Base-by-base conservation (phyloP, 2,329 filamentous ascomycete genomes). In the Colletotrichum godetiae region DNA sequence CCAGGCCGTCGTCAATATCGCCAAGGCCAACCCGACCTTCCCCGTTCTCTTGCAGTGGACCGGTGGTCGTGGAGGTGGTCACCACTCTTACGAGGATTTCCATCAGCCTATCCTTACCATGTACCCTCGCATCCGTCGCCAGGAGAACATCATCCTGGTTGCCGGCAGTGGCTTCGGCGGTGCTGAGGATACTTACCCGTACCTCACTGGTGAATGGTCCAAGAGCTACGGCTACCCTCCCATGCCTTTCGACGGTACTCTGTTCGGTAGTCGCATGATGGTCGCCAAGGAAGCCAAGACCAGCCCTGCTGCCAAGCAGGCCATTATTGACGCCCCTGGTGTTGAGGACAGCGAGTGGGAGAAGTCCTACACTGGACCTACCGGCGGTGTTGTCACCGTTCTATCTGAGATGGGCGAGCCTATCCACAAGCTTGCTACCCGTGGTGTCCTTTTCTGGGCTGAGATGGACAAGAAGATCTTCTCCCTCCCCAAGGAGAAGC, bases 391-490 rank as follows among this genome's bases (percentile, higher is more conserved):
- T 75, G 96, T 99, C 79, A 99, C 97, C 33, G 97, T 99, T 61
- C 92, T 95, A 76, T 99, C 97, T 1, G 97, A 99, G 85, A 99
- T 99, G 97, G 97, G 97, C 58, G 97, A 99, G 88, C 97, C 97
- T 6, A 99, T 99, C 75, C 97, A 99, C 88, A 99, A 99, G 87
- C 91, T 99, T 73, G 97, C 97, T 19, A 99, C 97, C 61, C 93
- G 97, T 72, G 97, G 97, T 89, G 95, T 99, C 60, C 88, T 91
- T 67, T 98, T 99, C 88, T 99, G 97, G 97, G 93, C 95, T 62
- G 97, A 99, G 86, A 98, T 99, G 95, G 97, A 99, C 80, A 91
- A 97, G 83, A 98, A 97, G 86, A 98, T 99, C 79, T 99, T 99
- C 88, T 93, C 92, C 80, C 87, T 99, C 61, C 95, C 98, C 84